Evolutionary conservation across 2,329 filamentous ascomycete species (phyloP), one percentile per base, ranked within the genome.

Genomic region (Penicillium sp.): DNA sequence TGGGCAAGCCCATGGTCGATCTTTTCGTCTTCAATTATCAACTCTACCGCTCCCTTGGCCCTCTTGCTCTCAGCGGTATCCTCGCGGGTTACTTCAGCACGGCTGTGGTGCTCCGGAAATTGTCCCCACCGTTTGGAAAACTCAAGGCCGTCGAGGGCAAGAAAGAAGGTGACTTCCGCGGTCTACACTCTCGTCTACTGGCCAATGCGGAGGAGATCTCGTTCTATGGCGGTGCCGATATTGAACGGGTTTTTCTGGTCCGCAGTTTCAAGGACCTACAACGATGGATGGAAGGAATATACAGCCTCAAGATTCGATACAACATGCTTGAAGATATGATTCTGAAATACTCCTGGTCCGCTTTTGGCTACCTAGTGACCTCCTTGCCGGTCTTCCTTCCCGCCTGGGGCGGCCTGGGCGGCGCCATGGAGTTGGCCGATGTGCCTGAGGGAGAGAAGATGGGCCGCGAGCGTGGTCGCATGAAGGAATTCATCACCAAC

Each of bases 401-500:
- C 0, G 90, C 91, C 1, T 96, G 94, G 91, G 92, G 91, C 49
- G 93, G 94, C 24, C 74, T 93, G 27, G 90, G 88, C 39, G 90
- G 89, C 32, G 81, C 82, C 13, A 76, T 86, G 47, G 90, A 96
- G 72, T 78, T 89, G 62, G 73, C 80, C 2, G 65, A 69, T 54
- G 59, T 62, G 23, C 58, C 68, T 3, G 66, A 71, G 30, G 58
- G 60, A 4, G 39, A 42, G 39, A 42, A 42, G 39, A 59, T 66
- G 17, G 64, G 67, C 32, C 83, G 88, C 23, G 90, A 96, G 71
- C 84, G 89, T 40, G 86, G 87, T 50, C 90, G 95, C 33, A 99
- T 97, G 90, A 94, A 95, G 76, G 91, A 96, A 27, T 99, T 99
- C 74, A 97, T 99, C 74, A 99, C 94, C 10, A 99, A 99, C 77